Evolutionary conservation across 306 rosid species (phyloP).

Genomic region (Malus sylvestris): DNA sequence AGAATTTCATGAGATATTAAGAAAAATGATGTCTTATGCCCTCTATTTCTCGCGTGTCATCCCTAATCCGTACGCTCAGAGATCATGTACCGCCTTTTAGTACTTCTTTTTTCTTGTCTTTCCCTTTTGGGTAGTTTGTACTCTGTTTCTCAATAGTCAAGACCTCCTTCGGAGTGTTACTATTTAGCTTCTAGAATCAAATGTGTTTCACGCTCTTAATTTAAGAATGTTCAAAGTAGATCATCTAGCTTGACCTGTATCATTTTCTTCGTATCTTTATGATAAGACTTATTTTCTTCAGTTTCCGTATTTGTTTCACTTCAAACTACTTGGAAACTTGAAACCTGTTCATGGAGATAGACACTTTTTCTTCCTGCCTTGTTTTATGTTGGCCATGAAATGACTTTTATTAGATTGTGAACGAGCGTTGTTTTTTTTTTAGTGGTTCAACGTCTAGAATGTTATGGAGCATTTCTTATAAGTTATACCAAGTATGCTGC

Average conservation of each 20-base stretch:
- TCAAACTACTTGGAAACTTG: neutral
- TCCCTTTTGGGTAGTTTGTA: neutral
- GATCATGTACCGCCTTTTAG: neutral
- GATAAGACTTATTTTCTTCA: neutral
- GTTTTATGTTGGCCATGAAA: neutral
- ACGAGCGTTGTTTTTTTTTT: neutral
- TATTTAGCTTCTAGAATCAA: neutral
- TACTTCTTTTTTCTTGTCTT: neutral
- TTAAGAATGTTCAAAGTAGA: neutral
- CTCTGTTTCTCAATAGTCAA: neutral
- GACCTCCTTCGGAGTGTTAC: too few relatives aligned
- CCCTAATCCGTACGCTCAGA: neutral
- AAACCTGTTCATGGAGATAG: neutral
- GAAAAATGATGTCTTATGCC: neutral
- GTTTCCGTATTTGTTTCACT: neutral
- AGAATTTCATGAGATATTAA: neutral
- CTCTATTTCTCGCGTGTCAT: neutral
- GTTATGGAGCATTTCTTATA: neutral
- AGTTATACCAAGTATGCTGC: neutral
- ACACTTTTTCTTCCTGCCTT: neutral
- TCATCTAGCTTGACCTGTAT: neutral
- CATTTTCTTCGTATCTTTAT: neutral
- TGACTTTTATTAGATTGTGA: neutral
- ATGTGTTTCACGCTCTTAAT: neutral
- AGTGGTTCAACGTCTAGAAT: neutral